Conservation (phyloP, 805 yeast species). For the Ogataea zsoltii region DNA sequence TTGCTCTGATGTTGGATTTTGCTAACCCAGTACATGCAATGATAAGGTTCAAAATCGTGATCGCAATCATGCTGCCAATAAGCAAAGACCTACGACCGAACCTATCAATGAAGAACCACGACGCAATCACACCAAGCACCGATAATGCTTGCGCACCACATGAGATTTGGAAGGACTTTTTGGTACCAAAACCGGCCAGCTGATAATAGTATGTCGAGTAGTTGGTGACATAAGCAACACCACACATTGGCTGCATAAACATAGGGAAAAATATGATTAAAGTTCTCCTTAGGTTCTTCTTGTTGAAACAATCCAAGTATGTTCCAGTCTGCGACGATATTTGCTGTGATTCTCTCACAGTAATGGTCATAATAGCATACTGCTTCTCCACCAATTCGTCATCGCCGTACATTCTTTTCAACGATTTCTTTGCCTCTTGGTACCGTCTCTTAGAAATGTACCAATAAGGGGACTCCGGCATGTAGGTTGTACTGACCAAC, state of each 20-base stretch:
- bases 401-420: slow-evolving; percentile 28
- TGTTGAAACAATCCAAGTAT: slow-evolving; percentile 45
- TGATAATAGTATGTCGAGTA: slow-evolving; percentile 50
- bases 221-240: slow-evolving; percentile 46
- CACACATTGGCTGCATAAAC: slow-evolving; percentile 47
- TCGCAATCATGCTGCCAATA: slow-evolving; percentile 28
- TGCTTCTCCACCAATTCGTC: slow-evolving; percentile 35
- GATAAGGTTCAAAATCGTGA: slow-evolving; percentile 27
- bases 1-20: slow-evolving; percentile 23
- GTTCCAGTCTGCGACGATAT: slow-evolving; percentile 26
- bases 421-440: slow-evolving; percentile 41
- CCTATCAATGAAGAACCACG: slow-evolving; percentile 44
- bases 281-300: slow-evolving; percentile 47
- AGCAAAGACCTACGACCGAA: slow-evolving; percentile 40
- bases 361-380: slow-evolving; percentile 35
- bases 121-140: slow-evolving; percentile 31
- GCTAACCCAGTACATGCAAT: slow-evolving; percentile 31
- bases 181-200: slow-evolving; percentile 46
- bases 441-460: slow-evolving; percentile 37
- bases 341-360: slow-evolving; percentile 31
- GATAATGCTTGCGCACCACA: slow-evolving; percentile 38
- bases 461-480: slow-evolving; percentile 26
- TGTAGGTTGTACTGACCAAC: slow-evolving; percentile 2
- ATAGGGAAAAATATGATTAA: slow-evolving; percentile 38
- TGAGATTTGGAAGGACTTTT: slow-evolving; percentile 37